A percentile compares a stretch with the other conserved stretches of the same genome.
These are phyloP conservation scores for Dendryphion nanum DNA, from an alignment of 2,329 filamentous ascomycete species.

Conservation along the genomic window DNA sequence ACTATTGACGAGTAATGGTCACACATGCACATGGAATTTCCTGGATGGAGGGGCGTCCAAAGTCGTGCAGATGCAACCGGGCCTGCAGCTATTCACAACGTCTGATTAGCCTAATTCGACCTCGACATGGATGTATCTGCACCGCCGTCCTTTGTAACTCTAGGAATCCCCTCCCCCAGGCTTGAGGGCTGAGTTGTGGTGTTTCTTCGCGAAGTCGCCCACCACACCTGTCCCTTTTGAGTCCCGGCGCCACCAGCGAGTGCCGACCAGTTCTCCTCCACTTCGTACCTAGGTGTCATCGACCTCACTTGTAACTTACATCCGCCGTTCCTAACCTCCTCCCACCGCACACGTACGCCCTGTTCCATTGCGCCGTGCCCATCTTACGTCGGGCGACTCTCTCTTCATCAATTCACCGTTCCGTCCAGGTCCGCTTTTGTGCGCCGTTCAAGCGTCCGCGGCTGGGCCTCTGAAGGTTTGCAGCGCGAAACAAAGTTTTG, in stretches of 20 bases:
- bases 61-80: conserved; percentile 22
- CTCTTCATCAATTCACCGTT: not conserved
- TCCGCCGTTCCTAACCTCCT: too few relatives aligned
- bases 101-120: conserved; percentile 37
- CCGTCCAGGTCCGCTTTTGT: not conserved
- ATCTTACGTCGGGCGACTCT: not conserved
- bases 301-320: too few relatives aligned
- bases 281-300: too few relatives aligned
- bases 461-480: conserved; percentile 26
- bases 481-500: conserved; percentile 37
- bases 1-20: conserved; percentile 9
- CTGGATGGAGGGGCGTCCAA: conserved; percentile 6
- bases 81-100: conserved; percentile 20
- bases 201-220: not conserved
- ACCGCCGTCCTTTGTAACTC: not conserved
- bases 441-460: not conserved
- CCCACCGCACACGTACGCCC: too few relatives aligned
- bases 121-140: conserved; percentile 24
- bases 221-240: not conserved
- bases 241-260: not conserved
- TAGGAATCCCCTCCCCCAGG: not conserved
- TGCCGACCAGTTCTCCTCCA: not conserved
- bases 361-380: too few relatives aligned
- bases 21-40: conserved; percentile 2
- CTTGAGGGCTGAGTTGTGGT: not conserved